Percentiles rank a stretch among this genome's conserved stretches.
phyloP scores from a whole-genome alignment of 164 flowering plant species.

The Vitis labrusca region DNA sequence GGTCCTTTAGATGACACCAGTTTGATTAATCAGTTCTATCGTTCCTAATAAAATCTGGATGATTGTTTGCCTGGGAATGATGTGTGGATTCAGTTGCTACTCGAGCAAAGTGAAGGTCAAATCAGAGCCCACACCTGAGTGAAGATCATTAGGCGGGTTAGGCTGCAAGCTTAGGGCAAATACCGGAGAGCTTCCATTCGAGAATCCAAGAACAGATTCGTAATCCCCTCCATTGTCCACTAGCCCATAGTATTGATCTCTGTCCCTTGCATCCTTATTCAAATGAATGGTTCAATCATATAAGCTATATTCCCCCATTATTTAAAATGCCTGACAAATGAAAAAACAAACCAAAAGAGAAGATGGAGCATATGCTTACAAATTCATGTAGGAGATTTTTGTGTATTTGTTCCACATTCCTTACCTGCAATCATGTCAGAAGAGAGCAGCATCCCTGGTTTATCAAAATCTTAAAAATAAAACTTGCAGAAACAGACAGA shows the following conservation, averaged over 20 bases:
- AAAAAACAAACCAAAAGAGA: not conserved
- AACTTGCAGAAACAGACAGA: not conserved
- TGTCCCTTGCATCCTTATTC: conserved; percentile 27
- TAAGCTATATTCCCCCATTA: too few relatives aligned
- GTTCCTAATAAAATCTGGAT: too few relatives aligned
- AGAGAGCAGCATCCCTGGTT: not conserved
- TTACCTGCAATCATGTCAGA: conserved; percentile 21
- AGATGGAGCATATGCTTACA: conserved; percentile 13
- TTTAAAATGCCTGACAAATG: not conserved
- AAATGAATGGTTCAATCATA: not conserved
- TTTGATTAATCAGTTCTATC: too few relatives aligned
- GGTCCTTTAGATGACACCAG: not conserved
- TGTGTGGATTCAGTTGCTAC: not conserved
- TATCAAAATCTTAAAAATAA: not conserved
- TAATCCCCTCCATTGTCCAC: conserved; percentile 45
- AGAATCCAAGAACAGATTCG: conserved; percentile 24
- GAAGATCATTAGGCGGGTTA: conserved; percentile 11
- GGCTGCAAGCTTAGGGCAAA: conserved; percentile 34
- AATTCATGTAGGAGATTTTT: conserved; percentile 26
- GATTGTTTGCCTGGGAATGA: too few relatives aligned
- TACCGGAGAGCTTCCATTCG: conserved; percentile 18
- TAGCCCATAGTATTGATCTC: conserved; percentile 35
- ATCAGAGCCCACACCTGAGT: conserved; percentile 29
- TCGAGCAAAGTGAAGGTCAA: conserved; percentile 38
- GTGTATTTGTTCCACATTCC: conserved; percentile 31